Percentiles rank a stretch among this genome's conserved stretches.
Evolutionary conservation across 179 eudicot genomes (phyloP).

Genomic region (Heliamphora pulchella): DNA sequence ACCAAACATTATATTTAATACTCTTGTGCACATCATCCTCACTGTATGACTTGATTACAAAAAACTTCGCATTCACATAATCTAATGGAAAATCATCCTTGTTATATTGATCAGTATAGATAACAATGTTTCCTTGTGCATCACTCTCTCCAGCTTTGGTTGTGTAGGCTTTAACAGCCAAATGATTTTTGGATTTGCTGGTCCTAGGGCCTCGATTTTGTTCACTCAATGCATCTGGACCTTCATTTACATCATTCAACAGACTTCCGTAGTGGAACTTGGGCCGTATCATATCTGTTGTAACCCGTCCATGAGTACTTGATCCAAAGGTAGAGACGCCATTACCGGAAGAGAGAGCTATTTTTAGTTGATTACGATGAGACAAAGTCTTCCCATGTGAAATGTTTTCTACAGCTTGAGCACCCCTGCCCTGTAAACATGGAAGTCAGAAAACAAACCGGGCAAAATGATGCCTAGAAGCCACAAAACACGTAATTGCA

Average conservation of each 20-base stretch:
- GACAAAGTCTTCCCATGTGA: slow-evolving; percentile 39
- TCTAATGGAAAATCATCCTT: slow-evolving; percentile 59
- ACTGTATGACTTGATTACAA: slow-evolving; percentile 89
- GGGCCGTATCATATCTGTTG: slow-evolving; percentile 39
- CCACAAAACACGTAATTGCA: slow-evolving; percentile 7
- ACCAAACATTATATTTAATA: slow-evolving; percentile 89
- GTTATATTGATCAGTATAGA: slow-evolving; percentile 63
- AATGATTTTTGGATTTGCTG: slow-evolving; percentile 47
- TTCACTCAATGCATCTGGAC: slow-evolving; percentile 45
- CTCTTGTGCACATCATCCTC: slow-evolving; percentile 99
- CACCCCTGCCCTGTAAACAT: slow-evolving; percentile 46
- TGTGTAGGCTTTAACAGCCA: slow-evolving; percentile 70
- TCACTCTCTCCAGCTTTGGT: slow-evolving; percentile 64
- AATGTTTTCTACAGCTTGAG: slow-evolving; percentile 32
- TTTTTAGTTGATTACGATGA: slow-evolving; percentile 39
- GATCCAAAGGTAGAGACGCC: slow-evolving; percentile 49
- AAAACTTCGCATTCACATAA: slow-evolving; percentile 64
- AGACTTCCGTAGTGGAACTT: slow-evolving; percentile 35
- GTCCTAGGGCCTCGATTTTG: slow-evolving; percentile 70
- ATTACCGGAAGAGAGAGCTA: slow-evolving; percentile 35
- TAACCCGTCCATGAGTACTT: slow-evolving; percentile 34
- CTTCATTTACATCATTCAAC: slow-evolving; percentile 36
- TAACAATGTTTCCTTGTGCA: slow-evolving; percentile 70
- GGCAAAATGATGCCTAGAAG: background rate
- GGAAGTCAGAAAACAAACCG: background rate